Conservation (phyloP, 2,329 filamentous ascomycete genomes). For the Diaporthe sp. region DNA sequence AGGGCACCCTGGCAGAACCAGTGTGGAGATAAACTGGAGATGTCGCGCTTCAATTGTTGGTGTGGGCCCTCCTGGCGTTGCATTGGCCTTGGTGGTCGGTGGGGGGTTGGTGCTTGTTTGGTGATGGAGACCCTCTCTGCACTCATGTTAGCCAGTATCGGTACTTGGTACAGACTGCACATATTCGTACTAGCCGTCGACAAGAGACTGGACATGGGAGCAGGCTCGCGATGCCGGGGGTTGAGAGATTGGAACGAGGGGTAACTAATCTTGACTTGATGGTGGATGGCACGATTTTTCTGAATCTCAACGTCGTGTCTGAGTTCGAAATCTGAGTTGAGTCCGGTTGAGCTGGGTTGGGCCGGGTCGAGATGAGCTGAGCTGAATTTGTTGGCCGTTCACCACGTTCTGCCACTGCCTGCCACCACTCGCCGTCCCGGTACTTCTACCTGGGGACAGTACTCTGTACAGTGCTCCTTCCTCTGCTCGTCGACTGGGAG, state of each 20-base stretch:
- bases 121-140: constrained; percentile 20
- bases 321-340: background rate
- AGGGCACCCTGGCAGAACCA: constrained; percentile 11
- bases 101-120: constrained; percentile 23
- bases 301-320: constrained; percentile 5
- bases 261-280: background rate
- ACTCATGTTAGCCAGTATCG: background rate
- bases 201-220: background rate
- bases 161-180: constrained; percentile 4
- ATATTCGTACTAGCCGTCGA: background rate
- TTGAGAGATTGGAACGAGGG: constrained; percentile 5
- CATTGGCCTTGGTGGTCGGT: constrained; percentile 22
- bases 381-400: constrained; percentile 14
- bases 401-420: background rate
- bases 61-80: background rate
- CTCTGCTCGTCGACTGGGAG: background rate
- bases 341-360: background rate
- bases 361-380: background rate
- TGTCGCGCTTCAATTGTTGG: constrained; percentile 18
- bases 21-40: constrained; percentile 35
- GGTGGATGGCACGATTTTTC: background rate
- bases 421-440: background rate
- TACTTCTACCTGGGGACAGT: background rate
- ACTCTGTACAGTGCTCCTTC: background rate
- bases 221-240: background rate